Evolutionary conservation across 164 flowering plant species (phyloP).

Genomic region (Piper longum): DNA sequence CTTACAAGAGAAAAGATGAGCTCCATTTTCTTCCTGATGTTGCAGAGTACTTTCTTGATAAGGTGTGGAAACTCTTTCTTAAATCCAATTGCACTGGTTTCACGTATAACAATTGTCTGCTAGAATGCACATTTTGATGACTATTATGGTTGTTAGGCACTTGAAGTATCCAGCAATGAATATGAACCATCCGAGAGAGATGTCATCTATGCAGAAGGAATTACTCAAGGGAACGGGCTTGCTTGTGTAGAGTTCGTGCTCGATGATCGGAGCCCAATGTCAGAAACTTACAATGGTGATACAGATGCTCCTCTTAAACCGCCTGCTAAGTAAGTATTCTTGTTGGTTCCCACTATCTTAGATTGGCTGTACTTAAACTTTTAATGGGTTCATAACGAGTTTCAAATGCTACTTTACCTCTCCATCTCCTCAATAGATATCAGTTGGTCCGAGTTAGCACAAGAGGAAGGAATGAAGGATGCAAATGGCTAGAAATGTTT

Average conservation of each 20-base stretch:
- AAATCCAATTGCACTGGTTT: neutral
- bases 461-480: constrained; percentile 89
- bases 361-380: neutral
- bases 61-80: constrained; percentile 30
- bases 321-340: constrained; percentile 42
- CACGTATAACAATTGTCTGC: too few species aligned
- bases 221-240: constrained; percentile 88
- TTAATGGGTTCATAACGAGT: neutral
- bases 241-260: constrained; percentile 87
- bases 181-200: constrained; percentile 90
- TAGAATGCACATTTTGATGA: too few species aligned
- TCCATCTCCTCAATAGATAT: constrained; percentile 29
- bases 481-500: constrained; percentile 99
- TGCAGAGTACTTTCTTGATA: constrained; percentile 80
- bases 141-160: constrained; percentile 39
- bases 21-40: constrained; percentile 96
- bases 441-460: constrained; percentile 83
- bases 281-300: constrained; percentile 75
- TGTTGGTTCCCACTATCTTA: neutral
- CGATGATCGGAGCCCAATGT: constrained; percentile 94
- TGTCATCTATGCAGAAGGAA: constrained; percentile 91
- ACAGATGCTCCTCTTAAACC: constrained; percentile 52
- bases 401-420: neutral
- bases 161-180: constrained; percentile 93
- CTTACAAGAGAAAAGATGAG: constrained; percentile 71